Evolutionary conservation across 306 rosid genomes (phyloP).

Genomic region (Rosa lucieae): DNA sequence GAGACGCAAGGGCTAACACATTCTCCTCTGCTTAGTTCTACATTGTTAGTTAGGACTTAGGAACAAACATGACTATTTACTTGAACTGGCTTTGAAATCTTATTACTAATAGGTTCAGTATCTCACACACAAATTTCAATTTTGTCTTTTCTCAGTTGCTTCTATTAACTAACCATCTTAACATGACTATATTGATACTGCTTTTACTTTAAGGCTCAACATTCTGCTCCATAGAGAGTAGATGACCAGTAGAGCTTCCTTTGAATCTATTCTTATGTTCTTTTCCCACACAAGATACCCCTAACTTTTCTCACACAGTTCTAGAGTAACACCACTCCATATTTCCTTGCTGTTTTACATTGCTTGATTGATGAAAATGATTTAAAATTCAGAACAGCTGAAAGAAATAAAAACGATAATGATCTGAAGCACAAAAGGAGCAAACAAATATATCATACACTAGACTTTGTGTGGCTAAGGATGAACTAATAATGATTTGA

Average conservation of each 20-base stretch:
- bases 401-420: not conserved
- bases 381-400: not conserved
- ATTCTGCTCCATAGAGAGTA: not conserved
- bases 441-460: not conserved
- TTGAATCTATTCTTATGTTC: not conserved
- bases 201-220: not conserved
- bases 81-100: not conserved
- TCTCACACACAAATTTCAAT: not conserved
- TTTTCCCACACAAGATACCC: not conserved
- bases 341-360: not conserved
- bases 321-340: not conserved
- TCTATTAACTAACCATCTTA: not conserved
- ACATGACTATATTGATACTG: no score
- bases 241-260: no score
- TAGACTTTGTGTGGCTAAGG: not conserved
- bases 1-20: not conserved
- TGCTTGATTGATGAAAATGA: not conserved
- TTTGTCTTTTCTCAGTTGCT: not conserved
- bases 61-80: not conserved
- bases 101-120: not conserved
- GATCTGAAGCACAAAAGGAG: not conserved
- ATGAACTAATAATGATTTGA: not conserved
- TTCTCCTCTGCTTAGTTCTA: not conserved
- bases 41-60: not conserved
- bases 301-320: not conserved